A percentile compares a stretch with the other conserved stretches of the same genome.
phyloP scores from a whole-genome alignment of 2,329 filamentous ascomycete species.

The Alternaria sp. region DNA sequence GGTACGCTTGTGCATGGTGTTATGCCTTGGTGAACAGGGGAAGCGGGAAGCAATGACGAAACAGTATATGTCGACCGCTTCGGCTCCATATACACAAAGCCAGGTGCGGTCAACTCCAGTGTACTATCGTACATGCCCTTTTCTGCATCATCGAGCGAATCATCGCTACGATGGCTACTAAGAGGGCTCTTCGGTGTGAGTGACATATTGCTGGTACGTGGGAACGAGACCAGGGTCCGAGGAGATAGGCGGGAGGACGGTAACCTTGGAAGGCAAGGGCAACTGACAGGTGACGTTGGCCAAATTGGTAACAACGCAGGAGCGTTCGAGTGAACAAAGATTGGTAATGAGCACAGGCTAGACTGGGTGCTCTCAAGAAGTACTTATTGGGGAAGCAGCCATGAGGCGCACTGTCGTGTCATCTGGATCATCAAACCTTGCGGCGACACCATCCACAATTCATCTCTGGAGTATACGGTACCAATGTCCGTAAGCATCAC shows the following conservation, averaged over 20 bases:
- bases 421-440: constrained; percentile 11
- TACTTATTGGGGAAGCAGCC: constrained; percentile 21
- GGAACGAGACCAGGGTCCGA: not conserved
- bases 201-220: constrained; percentile 27
- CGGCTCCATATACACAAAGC: constrained; percentile 36
- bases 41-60: constrained; percentile 22
- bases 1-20: constrained; percentile 42
- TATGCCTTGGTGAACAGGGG: constrained; percentile 44
- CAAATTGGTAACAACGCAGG: not conserved
- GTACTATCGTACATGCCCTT: constrained; percentile 40
- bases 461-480: constrained; percentile 17
- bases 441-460: constrained; percentile 9
- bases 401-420: not conserved
- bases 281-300: not conserved
- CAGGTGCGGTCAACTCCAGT: constrained; percentile 28
- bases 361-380: constrained; percentile 1
- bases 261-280: not conserved
- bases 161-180: constrained; percentile 20
- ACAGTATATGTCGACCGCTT: constrained; percentile 16
- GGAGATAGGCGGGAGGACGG: not conserved
- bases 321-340: constrained; percentile 5
- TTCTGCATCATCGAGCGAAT: constrained; percentile 42
- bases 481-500: constrained; percentile 10
- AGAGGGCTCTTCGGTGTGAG: constrained; percentile 23
- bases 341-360: constrained; percentile 19